These are phyloP conservation scores for Artemisia argyi DNA, from an alignment of 129 eudicot genomes.

Conservation along the genomic window DNA sequence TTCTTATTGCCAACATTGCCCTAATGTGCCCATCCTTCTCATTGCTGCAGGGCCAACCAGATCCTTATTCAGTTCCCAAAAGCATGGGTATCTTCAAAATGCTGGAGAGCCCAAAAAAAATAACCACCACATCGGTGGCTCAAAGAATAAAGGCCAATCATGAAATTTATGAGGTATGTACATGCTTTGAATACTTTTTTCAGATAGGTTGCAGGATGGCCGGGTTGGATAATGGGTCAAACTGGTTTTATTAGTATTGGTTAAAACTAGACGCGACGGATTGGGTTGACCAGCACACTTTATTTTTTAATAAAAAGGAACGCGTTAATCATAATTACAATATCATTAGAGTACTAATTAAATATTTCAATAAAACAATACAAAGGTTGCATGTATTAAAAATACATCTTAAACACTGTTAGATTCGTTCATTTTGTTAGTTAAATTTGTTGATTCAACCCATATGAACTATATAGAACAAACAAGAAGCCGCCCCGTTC, in stretches of 20 bases:
- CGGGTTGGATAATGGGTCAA: background rate
- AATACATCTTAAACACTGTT: too few species aligned
- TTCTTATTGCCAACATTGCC: background rate
- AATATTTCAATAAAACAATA: too few species aligned
- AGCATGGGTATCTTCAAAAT: conserved; percentile 59
- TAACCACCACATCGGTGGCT: conserved; percentile 50
- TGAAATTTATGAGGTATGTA: conserved; percentile 48
- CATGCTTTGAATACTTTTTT: background rate
- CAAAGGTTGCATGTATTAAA: too few species aligned
- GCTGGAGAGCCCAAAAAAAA: conserved; percentile 64
- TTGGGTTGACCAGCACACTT: background rate
- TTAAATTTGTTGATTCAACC: too few species aligned
- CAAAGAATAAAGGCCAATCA: conserved; percentile 39
- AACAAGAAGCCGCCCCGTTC: too few species aligned
- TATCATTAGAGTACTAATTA: too few species aligned
- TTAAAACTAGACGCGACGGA: background rate
- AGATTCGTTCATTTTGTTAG: too few species aligned
- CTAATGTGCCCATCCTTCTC: conserved; percentile 11
- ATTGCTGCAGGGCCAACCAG: conserved; percentile 48
- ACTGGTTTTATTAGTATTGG: too few species aligned
- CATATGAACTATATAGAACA: too few species aligned
- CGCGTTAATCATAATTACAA: too few species aligned
- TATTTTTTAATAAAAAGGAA: too few species aligned
- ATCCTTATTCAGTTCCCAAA: conserved; percentile 66
- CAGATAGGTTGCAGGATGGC: background rate